These are phyloP conservation scores for Pyrenophora tritici-repentis DNA, from an alignment of 2,329 filamentous ascomycete genomes.

Conservation along the genomic window DNA sequence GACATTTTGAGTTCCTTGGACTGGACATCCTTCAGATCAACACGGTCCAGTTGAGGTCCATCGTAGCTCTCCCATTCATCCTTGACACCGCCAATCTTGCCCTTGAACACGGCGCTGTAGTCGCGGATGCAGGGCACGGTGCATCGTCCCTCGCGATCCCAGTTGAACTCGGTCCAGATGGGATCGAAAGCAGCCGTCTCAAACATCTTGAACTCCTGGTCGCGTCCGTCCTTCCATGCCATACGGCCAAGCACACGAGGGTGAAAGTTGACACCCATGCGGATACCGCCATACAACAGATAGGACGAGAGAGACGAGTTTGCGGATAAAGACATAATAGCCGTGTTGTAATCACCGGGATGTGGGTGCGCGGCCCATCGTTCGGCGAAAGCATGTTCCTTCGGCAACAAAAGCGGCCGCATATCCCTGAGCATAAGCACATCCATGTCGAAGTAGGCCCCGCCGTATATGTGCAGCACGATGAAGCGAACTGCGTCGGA, in stretches of 20 bases:
- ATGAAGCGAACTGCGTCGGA: constrained; percentile 62
- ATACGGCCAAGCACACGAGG: constrained; percentile 61
- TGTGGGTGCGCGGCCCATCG: constrained; percentile 60
- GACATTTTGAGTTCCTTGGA: constrained; percentile 33
- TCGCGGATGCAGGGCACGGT: constrained; percentile 61
- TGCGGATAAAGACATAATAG: constrained; percentile 61
- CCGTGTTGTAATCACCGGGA: constrained; percentile 63
- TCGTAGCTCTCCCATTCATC: constrained; percentile 61
- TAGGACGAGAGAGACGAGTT: constrained; percentile 62
- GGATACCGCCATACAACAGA: constrained; percentile 59
- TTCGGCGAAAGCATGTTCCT: constrained; percentile 60
- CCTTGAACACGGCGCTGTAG: constrained; percentile 59
- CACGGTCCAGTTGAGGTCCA: constrained; percentile 48
- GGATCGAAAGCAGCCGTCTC: constrained; percentile 63
- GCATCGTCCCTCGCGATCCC: constrained; percentile 57
- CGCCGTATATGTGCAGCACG: constrained; percentile 59
- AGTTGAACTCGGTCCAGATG: constrained; percentile 63
- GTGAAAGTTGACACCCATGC: constrained; percentile 64
- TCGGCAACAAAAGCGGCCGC: constrained; percentile 58
- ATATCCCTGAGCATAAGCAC: constrained; percentile 61
- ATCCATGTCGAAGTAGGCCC: constrained; percentile 62
- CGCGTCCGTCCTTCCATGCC: constrained; percentile 61
- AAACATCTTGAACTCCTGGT: constrained; percentile 61
- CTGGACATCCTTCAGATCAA: constrained; percentile 37
- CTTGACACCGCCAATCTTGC: constrained; percentile 51